Percentiles rank a stretch among this genome's conserved stretches.
phyloP scores from a whole-genome alignment of 2,329 filamentous ascomycete species.

The Beauveria pseudobassiana region DNA sequence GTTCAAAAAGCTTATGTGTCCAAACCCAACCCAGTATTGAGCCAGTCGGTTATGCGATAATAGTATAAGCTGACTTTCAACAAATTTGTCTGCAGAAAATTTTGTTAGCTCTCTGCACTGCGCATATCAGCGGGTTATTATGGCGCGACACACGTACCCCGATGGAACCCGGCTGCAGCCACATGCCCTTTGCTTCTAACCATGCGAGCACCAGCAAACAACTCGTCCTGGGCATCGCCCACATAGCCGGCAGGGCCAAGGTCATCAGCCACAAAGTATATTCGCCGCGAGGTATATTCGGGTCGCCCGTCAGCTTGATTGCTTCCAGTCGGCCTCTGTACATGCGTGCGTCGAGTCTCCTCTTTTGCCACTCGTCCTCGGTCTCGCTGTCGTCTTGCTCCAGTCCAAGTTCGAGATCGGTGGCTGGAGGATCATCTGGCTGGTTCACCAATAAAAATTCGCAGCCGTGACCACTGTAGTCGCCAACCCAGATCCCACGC shows the following conservation, averaged over 20 bases:
- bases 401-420: constrained; percentile 34
- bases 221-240: constrained; percentile 53
- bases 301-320: constrained; percentile 87
- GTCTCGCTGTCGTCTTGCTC: constrained; percentile 34
- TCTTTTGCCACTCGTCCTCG: constrained; percentile 35
- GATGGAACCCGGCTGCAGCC: constrained; percentile 61
- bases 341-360: constrained; percentile 38
- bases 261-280: constrained; percentile 70
- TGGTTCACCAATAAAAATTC: constrained; percentile 84
- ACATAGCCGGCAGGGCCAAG: constrained; percentile 61
- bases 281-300: constrained; percentile 81
- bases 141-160: constrained; percentile 47
- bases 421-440: constrained; percentile 39
- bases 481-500: constrained; percentile 86
- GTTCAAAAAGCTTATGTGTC: constrained; percentile 54
- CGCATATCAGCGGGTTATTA: constrained; percentile 6
- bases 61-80: constrained; percentile 68
- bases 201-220: constrained; percentile 66
- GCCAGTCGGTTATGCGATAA: constrained; percentile 70
- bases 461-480: constrained; percentile 81
- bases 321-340: constrained; percentile 68
- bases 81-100: constrained; percentile 55
- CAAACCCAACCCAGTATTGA: constrained; percentile 67
- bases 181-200: constrained; percentile 73
- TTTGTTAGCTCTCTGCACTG: neutral